Conservation (phyloP, 2,329 filamentous ascomycete genomes). For the Neocucurbitaria cava region DNA sequence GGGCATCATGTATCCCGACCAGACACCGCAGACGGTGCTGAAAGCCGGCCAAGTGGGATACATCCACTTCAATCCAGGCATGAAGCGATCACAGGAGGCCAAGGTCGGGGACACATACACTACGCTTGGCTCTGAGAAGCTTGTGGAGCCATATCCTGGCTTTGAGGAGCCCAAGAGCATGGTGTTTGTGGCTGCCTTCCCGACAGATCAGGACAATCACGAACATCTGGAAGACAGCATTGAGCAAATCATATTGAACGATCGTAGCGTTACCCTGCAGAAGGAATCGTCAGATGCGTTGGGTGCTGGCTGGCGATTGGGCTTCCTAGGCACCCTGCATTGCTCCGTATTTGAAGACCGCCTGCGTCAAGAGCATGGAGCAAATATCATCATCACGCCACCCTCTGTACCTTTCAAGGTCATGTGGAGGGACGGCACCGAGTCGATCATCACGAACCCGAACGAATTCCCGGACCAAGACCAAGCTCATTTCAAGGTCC, state of each 20-base stretch:
- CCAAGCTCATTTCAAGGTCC: conserved; percentile 59
- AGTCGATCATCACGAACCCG: conserved; percentile 83
- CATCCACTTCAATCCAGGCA: conserved; percentile 95
- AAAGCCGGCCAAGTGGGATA: conserved; percentile 96
- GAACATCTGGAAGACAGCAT: conserved; percentile 91
- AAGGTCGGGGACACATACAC: conserved; percentile 97
- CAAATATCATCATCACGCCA: conserved; percentile 94
- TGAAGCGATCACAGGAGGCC: conserved; percentile 95
- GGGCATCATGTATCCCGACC: conserved; percentile 92
- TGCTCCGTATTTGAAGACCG: conserved; percentile 99
- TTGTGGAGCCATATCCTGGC: conserved; percentile 82
- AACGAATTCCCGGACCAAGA: conserved; percentile 84
- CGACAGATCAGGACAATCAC: conserved; percentile 88
- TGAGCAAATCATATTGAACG: conserved; percentile 89
- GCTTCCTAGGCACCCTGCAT: conserved; percentile 94
- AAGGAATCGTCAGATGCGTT: conserved; percentile 95
- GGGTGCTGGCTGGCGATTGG: conserved; percentile 90
- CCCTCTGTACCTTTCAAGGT: conserved; percentile 93
- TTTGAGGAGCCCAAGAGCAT: conserved; percentile 98
- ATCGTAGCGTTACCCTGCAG: conserved; percentile 89
- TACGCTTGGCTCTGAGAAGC: conserved; percentile 74
- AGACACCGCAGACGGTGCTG: conserved; percentile 79
- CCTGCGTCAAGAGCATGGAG: conserved; percentile 89
- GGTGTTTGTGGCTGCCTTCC: conserved; percentile 98
- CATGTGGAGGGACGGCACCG: conserved; percentile 76